Conservation (phyloP, 2,329 filamentous ascomycete species). For the Aureobasidium sp. region DNA sequence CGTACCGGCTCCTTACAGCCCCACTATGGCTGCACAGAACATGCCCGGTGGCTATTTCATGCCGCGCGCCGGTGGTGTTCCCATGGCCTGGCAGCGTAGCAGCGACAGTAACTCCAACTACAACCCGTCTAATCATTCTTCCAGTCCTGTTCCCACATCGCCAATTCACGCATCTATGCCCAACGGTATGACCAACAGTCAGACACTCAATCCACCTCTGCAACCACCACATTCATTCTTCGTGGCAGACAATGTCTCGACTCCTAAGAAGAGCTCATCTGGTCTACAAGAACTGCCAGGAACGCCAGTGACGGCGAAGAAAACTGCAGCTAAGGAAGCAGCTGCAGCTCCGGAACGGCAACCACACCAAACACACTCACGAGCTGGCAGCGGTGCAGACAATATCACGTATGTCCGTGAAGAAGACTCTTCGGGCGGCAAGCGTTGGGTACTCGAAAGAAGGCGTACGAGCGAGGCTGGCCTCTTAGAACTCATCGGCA, state of each 20-base stretch:
- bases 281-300: slow-evolving; percentile 10
- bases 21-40: not conserved
- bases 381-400: slow-evolving; percentile 51
- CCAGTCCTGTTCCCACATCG: slow-evolving; percentile 15
- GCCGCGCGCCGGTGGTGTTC: slow-evolving; percentile 16
- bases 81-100: slow-evolving; percentile 24
- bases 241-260: not conserved
- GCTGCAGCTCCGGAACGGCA: not conserved
- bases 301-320: slow-evolving; percentile 15
- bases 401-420: slow-evolving; percentile 62
- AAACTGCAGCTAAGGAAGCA: not conserved
- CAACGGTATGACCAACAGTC: not conserved
- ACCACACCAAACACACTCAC: not conserved
- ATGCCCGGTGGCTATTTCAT: slow-evolving; percentile 12
- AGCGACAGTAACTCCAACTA: slow-evolving; percentile 19
- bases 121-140: slow-evolving; percentile 11
- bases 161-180: slow-evolving; percentile 3
- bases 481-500: slow-evolving; percentile 57
- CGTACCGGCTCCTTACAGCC: not conserved
- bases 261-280: slow-evolving; percentile 4
- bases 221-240: slow-evolving; percentile 1
- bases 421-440: slow-evolving; percentile 52
- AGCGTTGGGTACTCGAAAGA: slow-evolving; percentile 63
- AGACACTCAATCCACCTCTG: not conserved
- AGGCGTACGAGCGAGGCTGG: slow-evolving; percentile 59